Base-by-base conservation (phyloP, 441 rosid genomes). In the Arabidopsis hybrid region DNA sequence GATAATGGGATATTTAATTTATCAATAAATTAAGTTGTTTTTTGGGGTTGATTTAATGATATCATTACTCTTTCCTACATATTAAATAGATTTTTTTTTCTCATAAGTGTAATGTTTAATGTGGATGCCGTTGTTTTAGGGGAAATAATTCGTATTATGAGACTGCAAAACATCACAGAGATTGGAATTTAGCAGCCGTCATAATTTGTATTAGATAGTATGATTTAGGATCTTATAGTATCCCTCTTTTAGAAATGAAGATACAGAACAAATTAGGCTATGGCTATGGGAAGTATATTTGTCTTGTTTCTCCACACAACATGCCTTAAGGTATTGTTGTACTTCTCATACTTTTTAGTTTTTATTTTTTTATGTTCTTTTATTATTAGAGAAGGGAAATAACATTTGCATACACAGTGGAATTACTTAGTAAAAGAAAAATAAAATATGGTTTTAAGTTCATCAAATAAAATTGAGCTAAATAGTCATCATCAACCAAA, bases 241-340 rank as follows among this genome's bases (percentile, higher is more conserved):
- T 52, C 73, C 10, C 68, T 32, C 59, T 34, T 11, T 14, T 55
- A 73, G 78, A 38, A 38, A 8, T 67, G 34, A 51, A 60, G 66
- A 45, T 59, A 17, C 39, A 17, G 67, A 40, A 60, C 34, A n/a
- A 67, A 11, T 45, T 43, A 69, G 59, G 75, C 66, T 47, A 6
- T 57, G 75, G 60, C 60, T 39, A 17, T 68, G 26, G 38, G 39
- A 64, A 55, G 56, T n/a, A n/a, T 38, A 43, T 38, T 3, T 71
- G 49, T 43, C 45, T 65, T 57, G 35, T 38, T 38, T 8, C 35
- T 57, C 13, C 61, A 59, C 39, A 59, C 7, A 66, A 6, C 31
- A 61, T 51, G 68, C 39, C 74, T 71, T 38, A 7, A 47, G 18
- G 49, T 55, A 21, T 55, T 61, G 66, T 69, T 69, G 74, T 61